Evolutionary conservation across 176 grass and related monocot genomes (phyloP).

Genomic region (Aegilops umbellulata): DNA sequence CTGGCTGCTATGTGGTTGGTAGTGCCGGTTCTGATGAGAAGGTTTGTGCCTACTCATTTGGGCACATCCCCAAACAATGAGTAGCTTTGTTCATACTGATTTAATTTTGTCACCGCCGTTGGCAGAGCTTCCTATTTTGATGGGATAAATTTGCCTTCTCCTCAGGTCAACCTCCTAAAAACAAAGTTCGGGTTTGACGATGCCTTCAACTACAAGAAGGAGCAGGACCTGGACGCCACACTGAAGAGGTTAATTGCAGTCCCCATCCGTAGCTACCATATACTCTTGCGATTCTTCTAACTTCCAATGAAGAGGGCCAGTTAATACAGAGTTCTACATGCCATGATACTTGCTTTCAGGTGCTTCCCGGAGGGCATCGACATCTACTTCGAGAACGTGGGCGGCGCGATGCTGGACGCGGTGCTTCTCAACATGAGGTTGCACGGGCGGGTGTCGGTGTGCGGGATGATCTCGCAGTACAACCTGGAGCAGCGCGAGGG

Average conservation of each 20-base stretch:
- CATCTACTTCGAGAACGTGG: not conserved
- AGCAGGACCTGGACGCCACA: not conserved
- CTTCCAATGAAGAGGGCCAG: not conserved
- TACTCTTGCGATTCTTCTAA: not conserved
- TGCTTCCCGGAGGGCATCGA: not conserved
- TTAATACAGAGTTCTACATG: not conserved
- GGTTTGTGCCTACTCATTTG: not conserved
- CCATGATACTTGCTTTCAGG: not conserved
- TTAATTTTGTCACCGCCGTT: not conserved
- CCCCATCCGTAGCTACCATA: not conserved
- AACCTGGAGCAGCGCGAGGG: not conserved
- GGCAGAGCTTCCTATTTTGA: not conserved
- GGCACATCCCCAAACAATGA: too few relatives aligned
- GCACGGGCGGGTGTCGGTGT: not conserved
- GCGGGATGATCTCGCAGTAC: not conserved
- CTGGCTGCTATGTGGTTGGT: not conserved
- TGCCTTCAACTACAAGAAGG: not conserved
- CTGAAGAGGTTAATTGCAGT: not conserved
- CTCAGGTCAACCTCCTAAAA: not conserved
- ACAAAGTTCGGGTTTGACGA: not conserved
- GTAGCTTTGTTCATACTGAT: not conserved
- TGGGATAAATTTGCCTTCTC: not conserved
- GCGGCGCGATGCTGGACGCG: not conserved
- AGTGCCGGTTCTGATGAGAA: not conserved
- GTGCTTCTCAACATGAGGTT: not conserved